Evolutionary conservation across 495 filamentous ascomycete species (phyloP), one percentile per base, ranked within the genome.

Genomic region (Massariosphaeria phaeospora): DNA sequence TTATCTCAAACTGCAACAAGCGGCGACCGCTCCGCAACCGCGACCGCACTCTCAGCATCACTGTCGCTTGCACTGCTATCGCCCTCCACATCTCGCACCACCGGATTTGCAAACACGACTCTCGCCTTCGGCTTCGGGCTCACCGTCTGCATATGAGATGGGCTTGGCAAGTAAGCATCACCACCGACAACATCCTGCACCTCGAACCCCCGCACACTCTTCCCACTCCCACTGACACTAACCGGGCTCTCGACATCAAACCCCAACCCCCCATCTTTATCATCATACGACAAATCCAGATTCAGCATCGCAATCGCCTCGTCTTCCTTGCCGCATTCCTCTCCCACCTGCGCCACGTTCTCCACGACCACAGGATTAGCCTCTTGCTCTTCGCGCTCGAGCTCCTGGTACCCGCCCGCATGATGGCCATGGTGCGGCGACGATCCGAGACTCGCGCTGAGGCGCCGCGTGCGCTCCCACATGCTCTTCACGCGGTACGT

Each of bases 401-500:
- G 26, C 12, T 27, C 40, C 23, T 26, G 15, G 38, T 55, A 55
- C 36, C 57, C 57, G n/a, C 29, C 33, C 11, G 43, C 2, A 15
- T 29, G 2, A 15, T 45, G 45, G 21, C 30, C 26, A 35, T n/a
- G 25, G 24, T 47, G 11, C n/a, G n/a, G n/a, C n/a, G n/a, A n/a
- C 24, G 41, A 27, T 3, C 39, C 36, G 1, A 52, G 21, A 13
- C 34, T 34, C 7, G 26, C 47, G 31, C 45, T 52, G 21, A 62
- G 41, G 2, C 40, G 35, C 7, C 52, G 33, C 18, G 46, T 52
- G 46, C 36, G 52, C n/a, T 57, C 39, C 58, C 40, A 52, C 23
- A 56, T 18, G 40, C 52, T 41, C 26, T 56, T 52, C 39, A 57
- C 57, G 20, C 58, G 45, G 9, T 25, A 43, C 5, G 46, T 10